A percentile compares a stretch with the other conserved stretches of the same genome.
Conservation (phyloP, 2,329 filamentous ascomycete species). For the Colletotrichum sp. region DNA sequence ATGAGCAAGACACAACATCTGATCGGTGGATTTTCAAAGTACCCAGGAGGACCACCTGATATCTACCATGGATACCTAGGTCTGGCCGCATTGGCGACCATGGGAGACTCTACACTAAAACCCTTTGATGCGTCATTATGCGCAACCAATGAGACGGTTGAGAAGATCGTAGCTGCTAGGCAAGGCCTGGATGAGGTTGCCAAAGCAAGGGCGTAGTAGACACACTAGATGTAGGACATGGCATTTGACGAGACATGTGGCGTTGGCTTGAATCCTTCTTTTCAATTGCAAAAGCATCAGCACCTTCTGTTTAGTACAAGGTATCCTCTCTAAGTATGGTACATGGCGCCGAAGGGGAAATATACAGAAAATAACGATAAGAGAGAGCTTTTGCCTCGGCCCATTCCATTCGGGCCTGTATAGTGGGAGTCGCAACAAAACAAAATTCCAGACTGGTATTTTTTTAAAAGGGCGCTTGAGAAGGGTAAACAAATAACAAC, state of each 20-base stretch:
- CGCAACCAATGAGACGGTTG: conserved; percentile 66
- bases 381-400: conserved; percentile 9
- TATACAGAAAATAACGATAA: conserved; percentile 4
- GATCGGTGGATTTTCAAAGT: conserved; percentile 83
- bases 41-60: conserved; percentile 71
- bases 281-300: background rate
- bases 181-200: conserved; percentile 34
- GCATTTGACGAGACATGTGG: background rate
- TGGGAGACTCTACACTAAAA: conserved; percentile 73
- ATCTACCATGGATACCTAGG: conserved; percentile 91
- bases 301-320: conserved; percentile 18
- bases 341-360: conserved; percentile 7
- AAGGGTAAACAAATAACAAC: background rate
- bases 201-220: background rate
- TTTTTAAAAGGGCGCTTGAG: background rate
- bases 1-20: conserved; percentile 85
- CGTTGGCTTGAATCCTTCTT: background rate
- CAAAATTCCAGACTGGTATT: background rate
- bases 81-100: conserved; percentile 76
- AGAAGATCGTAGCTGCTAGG: conserved; percentile 54
- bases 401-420: background rate
- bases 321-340: conserved; percentile 20
- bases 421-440: background rate
- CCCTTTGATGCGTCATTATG: conserved; percentile 78
- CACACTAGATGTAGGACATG: background rate